Base-by-base conservation (phyloP, 805 yeast species). In the Saitoella complicata region DNA sequence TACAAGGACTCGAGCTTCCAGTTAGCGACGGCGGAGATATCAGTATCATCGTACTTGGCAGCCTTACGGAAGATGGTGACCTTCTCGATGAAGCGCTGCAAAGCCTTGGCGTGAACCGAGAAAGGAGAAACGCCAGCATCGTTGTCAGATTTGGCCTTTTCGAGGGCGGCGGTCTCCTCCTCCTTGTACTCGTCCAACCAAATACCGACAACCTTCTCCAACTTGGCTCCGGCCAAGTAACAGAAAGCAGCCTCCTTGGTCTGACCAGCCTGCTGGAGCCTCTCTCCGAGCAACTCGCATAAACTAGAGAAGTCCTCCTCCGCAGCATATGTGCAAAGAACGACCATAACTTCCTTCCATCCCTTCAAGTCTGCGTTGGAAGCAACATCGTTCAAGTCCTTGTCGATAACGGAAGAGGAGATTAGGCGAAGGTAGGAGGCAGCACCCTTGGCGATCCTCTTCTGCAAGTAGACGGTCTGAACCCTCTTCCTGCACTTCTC, bases 321-420 rank as follows among this genome's bases (percentile, higher is more conserved):
- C 12, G 63, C 51, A 38, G 71, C 59, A 54, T 72, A 80, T 2
- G 83, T 71, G 44, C 75, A 59, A 45, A 87, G 72, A 10, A 85
- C 71, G 38, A 72, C 67, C n/a, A 86, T 83, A 52, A 82, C 76
- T 38, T 77, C 78, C 53, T 75, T 80, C 98, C 98, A 91, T 51
- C 82, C 77, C 4, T 69, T 55, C 37, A 87, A 76, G 55, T 82
- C 80, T 32, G 82, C 80, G 57, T 87, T 78, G 40, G 72, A 69
- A 32, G 86, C 91, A 49, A 91, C 59, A 58, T 88, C 97, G 32
- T 67, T 63, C 44, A 68, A 72, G 43, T 64, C 65, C 51, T 74
- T 65, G 34, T 66, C 65, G 32, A 72, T 67, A 1, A 83, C 68
- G 9, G 76, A 71, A 42, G 77, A 73, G 62, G 77, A 78, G 45